Conservation (phyloP, 2,329 filamentous ascomycete species). For the Hymenoscyphus fraxineus region DNA sequence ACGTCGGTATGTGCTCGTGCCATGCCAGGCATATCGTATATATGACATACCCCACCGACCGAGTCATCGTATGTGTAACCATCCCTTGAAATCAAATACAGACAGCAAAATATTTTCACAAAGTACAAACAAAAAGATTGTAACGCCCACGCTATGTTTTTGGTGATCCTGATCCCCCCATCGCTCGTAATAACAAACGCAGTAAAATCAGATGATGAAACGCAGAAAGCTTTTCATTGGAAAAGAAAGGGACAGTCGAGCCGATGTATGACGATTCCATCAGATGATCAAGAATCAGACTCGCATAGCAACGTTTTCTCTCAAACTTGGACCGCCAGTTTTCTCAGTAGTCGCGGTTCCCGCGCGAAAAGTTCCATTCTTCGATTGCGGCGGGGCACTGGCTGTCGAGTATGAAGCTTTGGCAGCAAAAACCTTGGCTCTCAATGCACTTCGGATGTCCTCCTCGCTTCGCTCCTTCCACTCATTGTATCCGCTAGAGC, state of each 20-base stretch:
- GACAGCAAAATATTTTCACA: background rate
- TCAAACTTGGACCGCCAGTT: background rate
- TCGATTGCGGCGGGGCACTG: too few relatives aligned
- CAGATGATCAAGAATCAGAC: background rate
- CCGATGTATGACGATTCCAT: background rate
- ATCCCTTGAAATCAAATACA: too few relatives aligned
- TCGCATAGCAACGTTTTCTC: background rate
- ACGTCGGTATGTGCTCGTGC: too few relatives aligned
- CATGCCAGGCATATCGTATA: too few relatives aligned
- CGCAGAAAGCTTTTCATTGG: background rate
- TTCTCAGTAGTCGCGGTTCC: background rate
- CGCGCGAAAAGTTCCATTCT: too few relatives aligned
- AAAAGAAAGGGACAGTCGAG: too few relatives aligned
- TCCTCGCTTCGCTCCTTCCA: constrained; percentile 44
- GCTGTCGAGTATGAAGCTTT: background rate
- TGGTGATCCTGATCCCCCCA: background rate
- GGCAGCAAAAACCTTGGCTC: constrained; percentile 28
- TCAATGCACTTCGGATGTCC: constrained; percentile 40
- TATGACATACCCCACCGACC: too few relatives aligned
- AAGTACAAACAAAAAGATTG: background rate
- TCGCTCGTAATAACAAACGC: background rate
- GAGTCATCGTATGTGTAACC: too few relatives aligned
- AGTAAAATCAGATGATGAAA: background rate
- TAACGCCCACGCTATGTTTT: background rate
- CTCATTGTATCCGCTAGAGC: constrained; percentile 39